These are phyloP conservation scores for Helianthus tuberosus DNA, from an alignment of 129 eudicot genomes.

Conservation along the genomic window DNA sequence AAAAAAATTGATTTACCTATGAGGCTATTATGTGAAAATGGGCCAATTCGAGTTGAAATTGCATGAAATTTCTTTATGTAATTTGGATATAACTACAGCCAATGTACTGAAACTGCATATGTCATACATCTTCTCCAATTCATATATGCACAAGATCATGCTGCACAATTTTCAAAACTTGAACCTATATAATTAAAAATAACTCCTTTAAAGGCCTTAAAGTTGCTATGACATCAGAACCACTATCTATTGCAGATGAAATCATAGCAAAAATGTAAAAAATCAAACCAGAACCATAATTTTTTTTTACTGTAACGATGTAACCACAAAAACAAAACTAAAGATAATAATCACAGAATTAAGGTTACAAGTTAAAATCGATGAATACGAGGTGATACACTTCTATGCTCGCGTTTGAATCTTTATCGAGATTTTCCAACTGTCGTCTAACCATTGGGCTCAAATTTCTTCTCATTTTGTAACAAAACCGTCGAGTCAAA, in stretches of 20 bases:
- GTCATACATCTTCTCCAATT: background rate
- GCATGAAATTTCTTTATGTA: no score
- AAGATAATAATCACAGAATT: background rate
- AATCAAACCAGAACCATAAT: background rate
- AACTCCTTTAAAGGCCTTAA: background rate
- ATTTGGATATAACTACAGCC: no score
- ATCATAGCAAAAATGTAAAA: background rate
- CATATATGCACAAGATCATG: background rate
- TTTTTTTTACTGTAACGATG: background rate
- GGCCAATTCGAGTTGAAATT: no score
- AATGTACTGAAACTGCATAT: background rate
- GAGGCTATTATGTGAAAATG: no score
- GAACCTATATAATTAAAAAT: background rate
- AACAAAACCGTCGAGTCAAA: conserved; percentile 65
- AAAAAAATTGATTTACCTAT: no score
- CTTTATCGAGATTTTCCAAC: no score
- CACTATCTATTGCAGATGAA: background rate
- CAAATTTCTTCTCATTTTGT: no score
- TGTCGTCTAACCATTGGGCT: no score
- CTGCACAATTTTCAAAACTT: background rate
- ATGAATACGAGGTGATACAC: no score
- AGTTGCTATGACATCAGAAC: background rate
- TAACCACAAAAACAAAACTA: background rate
- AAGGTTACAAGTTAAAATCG: background rate
- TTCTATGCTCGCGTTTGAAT: no score